These are phyloP conservation scores for Solanum hybrid DNA, from an alignment of 305 asterid genomes.

Conservation along the genomic window DNA sequence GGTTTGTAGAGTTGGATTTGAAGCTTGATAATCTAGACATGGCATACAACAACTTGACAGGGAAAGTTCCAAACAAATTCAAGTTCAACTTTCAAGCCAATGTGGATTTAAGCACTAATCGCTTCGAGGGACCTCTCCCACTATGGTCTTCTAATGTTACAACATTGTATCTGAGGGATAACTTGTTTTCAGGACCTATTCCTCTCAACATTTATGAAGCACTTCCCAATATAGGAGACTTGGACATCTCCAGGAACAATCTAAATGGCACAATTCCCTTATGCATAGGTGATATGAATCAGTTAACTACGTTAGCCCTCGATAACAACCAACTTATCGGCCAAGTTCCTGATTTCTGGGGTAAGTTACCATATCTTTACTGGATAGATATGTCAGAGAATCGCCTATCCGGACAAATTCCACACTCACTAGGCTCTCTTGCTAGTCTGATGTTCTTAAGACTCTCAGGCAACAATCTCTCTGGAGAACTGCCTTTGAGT, in stretches of 20 bases:
- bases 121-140: constrained; percentile 21
- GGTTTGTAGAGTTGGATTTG: constrained; percentile 21
- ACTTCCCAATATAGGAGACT: constrained; percentile 10
- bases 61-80: constrained; percentile 19
- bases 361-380: constrained; percentile 10
- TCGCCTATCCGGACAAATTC: constrained; percentile 15
- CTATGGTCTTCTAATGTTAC: constrained; percentile 26
- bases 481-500: constrained; percentile 16
- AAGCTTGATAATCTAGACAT: constrained; percentile 18
- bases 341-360: constrained; percentile 17
- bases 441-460: neutral
- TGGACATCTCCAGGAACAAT: constrained; percentile 18
- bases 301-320: constrained; percentile 10
- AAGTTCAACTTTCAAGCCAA: constrained; percentile 5
- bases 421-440: constrained; percentile 16
- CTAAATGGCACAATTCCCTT: constrained; percentile 22
- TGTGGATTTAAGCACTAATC: constrained; percentile 20
- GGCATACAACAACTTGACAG: constrained; percentile 21
- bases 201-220: constrained; percentile 14
- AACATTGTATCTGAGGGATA: constrained; percentile 17
- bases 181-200: constrained; percentile 25
- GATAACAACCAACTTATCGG: constrained; percentile 18
- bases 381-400: constrained; percentile 23
- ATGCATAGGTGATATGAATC: constrained; percentile 9
- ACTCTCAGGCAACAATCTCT: constrained; percentile 23